A percentile compares a stretch with the other conserved stretches of the same genome.
Evolutionary conservation across 495 filamentous ascomycete species (phyloP).

Genomic region (Aspergillus indologenus): DNA sequence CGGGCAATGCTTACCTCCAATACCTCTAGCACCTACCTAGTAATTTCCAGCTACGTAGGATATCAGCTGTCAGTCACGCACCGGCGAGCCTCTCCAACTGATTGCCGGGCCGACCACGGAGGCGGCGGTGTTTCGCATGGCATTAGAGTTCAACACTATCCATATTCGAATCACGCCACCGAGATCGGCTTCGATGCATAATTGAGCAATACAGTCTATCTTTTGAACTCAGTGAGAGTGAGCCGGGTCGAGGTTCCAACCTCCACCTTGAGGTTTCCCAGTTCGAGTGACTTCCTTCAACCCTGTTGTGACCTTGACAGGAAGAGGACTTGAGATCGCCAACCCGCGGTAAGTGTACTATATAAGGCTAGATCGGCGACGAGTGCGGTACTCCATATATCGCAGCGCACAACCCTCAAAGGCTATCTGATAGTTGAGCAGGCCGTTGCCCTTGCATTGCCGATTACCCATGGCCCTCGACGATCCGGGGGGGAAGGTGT

Average conservation of each 20-base stretch:
- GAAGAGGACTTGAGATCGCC: too few species aligned
- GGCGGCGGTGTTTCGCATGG: background rate
- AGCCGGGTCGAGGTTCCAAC: too few species aligned
- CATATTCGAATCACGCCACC: background rate
- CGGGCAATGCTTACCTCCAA: too few species aligned
- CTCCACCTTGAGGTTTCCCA: too few species aligned
- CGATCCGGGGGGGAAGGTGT: background rate
- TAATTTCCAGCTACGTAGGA: too few species aligned
- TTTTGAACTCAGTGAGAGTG: too few species aligned
- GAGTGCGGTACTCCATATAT: conserved; percentile 2
- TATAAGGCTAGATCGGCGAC: background rate
- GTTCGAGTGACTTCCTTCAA: too few species aligned
- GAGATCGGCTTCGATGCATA: background rate
- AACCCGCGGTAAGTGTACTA: too few species aligned
- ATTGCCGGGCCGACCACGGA: background rate
- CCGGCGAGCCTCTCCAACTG: too few species aligned
- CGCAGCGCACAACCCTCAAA: background rate
- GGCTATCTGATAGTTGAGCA: background rate
- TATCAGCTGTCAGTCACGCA: background rate
- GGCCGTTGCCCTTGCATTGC: conserved; percentile 1
- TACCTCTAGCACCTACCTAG: too few species aligned
- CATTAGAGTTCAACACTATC: background rate
- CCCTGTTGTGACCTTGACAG: too few species aligned
- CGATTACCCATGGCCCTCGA: background rate
- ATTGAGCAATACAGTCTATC: background rate